phyloP scores from a whole-genome alignment of 2,329 filamentous ascomycete genomes.

The Penicillium thymicola region DNA sequence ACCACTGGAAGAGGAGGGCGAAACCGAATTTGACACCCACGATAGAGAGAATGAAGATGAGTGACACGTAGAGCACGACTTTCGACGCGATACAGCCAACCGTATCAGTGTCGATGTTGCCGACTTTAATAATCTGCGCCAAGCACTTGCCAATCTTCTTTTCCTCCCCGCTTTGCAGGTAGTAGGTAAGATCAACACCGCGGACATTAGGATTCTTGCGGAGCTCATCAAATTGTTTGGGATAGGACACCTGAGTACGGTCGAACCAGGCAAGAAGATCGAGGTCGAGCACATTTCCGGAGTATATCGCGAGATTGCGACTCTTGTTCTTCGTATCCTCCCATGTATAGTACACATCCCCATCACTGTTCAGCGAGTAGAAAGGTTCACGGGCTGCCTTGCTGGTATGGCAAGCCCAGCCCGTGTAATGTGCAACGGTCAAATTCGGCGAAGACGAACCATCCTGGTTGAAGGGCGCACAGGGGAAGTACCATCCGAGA shows the following conservation, averaged over 20 bases:
- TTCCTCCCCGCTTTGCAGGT: slow-evolving; percentile 74
- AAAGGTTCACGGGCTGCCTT: slow-evolving; percentile 66
- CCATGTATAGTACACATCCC: slow-evolving; percentile 96
- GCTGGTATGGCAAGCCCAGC: slow-evolving; percentile 86
- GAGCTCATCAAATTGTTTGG: slow-evolving; percentile 74
- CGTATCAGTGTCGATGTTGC: slow-evolving; percentile 90
- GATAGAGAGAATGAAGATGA: slow-evolving; percentile 87
- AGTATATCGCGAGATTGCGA: slow-evolving; percentile 91
- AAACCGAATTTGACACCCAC: slow-evolving; percentile 84
- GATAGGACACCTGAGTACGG: slow-evolving; percentile 69
- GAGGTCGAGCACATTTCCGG: slow-evolving; percentile 86
- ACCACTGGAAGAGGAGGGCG: slow-evolving; percentile 93
- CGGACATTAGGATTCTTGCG: slow-evolving; percentile 67
- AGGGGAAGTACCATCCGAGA: slow-evolving; percentile 96
- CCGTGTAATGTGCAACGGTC: slow-evolving; percentile 71
- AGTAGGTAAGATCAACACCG: slow-evolving; percentile 84
- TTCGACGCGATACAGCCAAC: slow-evolving; percentile 97
- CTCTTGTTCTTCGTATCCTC: slow-evolving; percentile 84
- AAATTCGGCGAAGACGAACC: slow-evolving; percentile 75
- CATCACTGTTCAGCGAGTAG: slow-evolving; percentile 67
- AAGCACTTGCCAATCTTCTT: slow-evolving; percentile 84
- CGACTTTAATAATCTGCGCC: slow-evolving; percentile 91
- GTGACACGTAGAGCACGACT: slow-evolving; percentile 90
- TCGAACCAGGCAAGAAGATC: slow-evolving; percentile 91
- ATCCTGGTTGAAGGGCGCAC: slow-evolving; percentile 87